A percentile compares a stretch with the other conserved stretches of the same genome.
phyloP scores from a whole-genome alignment of 2,329 filamentous ascomycete species.

The Hypoxylon sp. region DNA sequence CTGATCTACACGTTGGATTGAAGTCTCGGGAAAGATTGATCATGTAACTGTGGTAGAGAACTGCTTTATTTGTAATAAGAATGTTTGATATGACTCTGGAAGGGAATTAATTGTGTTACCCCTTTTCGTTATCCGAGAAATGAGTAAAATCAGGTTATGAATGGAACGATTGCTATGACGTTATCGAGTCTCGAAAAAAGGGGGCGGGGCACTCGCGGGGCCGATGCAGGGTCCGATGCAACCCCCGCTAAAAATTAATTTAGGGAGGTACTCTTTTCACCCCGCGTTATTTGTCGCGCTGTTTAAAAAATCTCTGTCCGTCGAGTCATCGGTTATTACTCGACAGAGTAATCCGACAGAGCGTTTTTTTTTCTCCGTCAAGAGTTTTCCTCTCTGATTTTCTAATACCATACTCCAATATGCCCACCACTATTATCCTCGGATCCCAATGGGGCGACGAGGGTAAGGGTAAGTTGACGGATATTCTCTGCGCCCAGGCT shows the following conservation, averaged over 20 bases:
- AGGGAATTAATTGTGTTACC: background rate
- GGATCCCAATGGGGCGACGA: slow-evolving; percentile 21
- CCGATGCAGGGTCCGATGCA: background rate
- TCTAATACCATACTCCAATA: background rate
- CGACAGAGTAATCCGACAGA: background rate
- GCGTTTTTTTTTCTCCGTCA: background rate
- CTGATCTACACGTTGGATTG: background rate
- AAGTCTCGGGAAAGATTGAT: background rate
- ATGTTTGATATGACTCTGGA: background rate
- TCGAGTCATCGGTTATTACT: background rate
- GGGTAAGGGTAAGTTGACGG: slow-evolving; percentile 28
- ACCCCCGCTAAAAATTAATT: slow-evolving; percentile 2
- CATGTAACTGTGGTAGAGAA: background rate
- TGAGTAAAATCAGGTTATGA: background rate
- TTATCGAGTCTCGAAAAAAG: background rate
- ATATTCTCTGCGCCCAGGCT: slow-evolving; percentile 25
- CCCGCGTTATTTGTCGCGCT: background rate
- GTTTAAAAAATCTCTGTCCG: background rate
- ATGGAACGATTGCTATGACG: background rate
- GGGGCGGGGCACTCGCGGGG: background rate
- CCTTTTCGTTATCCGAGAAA: background rate
- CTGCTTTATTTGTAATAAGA: background rate
- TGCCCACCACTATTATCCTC: slow-evolving; percentile 5
- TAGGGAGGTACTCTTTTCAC: no score
- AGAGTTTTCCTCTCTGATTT: background rate